phyloP scores from a whole-genome alignment of 768 basidiomycete species.

The Phylloporus sp. region DNA sequence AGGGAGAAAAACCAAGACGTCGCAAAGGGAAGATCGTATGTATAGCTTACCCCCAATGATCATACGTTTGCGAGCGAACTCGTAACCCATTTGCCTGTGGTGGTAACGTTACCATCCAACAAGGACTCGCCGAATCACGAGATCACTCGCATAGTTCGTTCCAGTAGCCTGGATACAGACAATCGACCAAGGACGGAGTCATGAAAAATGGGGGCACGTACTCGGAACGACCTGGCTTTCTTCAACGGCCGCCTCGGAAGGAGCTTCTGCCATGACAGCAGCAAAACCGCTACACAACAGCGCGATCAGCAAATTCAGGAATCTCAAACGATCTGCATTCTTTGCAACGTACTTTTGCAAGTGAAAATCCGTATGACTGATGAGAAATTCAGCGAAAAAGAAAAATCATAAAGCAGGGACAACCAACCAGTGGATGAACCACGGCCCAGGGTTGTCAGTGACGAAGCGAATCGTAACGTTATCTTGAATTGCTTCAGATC shows the following conservation, averaged over 20 bases:
- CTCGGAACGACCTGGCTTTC: constrained; percentile 11
- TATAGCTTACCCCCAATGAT: constrained; percentile 13
- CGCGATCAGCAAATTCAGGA: too few species aligned
- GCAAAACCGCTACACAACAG: constrained; percentile 22
- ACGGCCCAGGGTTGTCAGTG: constrained; percentile 51
- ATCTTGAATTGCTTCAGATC: constrained; percentile 26
- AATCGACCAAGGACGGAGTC: neutral
- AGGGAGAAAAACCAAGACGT: constrained; percentile 11
- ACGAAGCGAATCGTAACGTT: constrained; percentile 52
- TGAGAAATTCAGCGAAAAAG: neutral
- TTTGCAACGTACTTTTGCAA: constrained; percentile 11
- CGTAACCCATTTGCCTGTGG: too few species aligned
- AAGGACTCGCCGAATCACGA: too few species aligned
- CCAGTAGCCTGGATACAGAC: constrained; percentile 6
- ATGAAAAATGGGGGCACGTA: neutral
- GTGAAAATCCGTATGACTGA: constrained; percentile 23
- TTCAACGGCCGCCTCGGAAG: neutral
- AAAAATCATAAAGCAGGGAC: too few species aligned
- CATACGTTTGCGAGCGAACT: constrained; percentile 7
- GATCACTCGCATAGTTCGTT: constrained; percentile 1
- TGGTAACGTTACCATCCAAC: too few species aligned
- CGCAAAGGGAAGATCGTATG: constrained; percentile 13
- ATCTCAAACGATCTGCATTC: neutral
- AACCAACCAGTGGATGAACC: constrained; percentile 20
- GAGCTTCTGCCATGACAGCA: constrained; percentile 18